Percentiles rank a stretch among this genome's conserved stretches.
Evolutionary conservation across 2,329 filamentous ascomycete genomes (phyloP).

Genomic region (Fonsecaea multimorphosa): DNA sequence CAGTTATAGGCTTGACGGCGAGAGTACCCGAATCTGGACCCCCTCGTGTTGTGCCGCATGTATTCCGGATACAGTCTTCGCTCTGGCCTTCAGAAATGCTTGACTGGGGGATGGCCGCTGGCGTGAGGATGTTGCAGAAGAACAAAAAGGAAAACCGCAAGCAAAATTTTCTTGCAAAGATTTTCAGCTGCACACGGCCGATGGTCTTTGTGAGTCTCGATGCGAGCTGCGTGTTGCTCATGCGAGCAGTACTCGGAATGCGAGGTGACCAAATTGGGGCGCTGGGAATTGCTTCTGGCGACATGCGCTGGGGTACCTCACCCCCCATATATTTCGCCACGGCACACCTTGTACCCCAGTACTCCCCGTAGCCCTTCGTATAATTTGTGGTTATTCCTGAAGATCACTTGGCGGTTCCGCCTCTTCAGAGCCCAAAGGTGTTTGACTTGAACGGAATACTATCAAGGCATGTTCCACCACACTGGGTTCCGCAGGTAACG

Average conservation of each 20-base stretch:
- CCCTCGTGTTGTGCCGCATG: background rate
- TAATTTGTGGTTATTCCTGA: background rate
- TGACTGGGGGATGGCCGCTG: background rate
- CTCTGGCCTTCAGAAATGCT: background rate
- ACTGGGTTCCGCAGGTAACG: background rate
- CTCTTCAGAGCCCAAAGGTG: background rate
- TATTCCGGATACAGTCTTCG: background rate
- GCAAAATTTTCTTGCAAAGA: background rate
- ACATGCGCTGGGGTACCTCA: constrained; percentile 15
- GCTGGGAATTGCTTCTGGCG: constrained; percentile 13
- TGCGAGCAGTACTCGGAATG: constrained; percentile 8
- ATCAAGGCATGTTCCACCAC: background rate
- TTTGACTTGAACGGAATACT: background rate
- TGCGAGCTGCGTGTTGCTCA: constrained; percentile 6
- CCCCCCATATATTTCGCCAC: constrained; percentile 24
- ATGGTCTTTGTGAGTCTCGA: background rate
- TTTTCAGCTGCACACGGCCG: background rate
- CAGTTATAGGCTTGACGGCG: constrained; percentile 8
- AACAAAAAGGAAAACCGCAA: background rate
- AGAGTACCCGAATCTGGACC: constrained; percentile 11
- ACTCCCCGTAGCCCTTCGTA: constrained; percentile 1
- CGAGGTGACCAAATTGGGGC: background rate
- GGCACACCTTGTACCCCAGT: constrained; percentile 16
- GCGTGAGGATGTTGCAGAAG: background rate
- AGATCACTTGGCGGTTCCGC: background rate